Evolutionary conservation across 805 yeast species (phyloP).

Genomic region (Cyberlindnera bimundalis): DNA sequence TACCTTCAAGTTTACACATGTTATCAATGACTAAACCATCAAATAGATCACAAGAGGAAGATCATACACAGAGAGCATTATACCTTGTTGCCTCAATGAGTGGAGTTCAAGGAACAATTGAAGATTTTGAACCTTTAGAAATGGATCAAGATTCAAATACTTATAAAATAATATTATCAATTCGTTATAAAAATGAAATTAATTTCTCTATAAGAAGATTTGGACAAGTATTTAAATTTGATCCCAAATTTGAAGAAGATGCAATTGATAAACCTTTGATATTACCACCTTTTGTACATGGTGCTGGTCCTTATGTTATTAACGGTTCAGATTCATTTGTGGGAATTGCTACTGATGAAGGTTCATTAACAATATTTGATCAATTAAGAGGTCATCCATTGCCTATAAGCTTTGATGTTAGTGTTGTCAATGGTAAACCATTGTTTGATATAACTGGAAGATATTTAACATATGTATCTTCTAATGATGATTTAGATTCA

Average conservation of each 20-base stretch:
- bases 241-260: slow-evolving; percentile 5
- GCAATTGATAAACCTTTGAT: slow-evolving; percentile 16
- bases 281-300: slow-evolving; percentile 29
- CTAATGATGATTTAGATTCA: slow-evolving; percentile 1
- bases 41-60: background rate
- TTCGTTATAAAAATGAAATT: slow-evolving; percentile 12
- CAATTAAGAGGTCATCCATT: slow-evolving; percentile 17
- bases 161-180: slow-evolving; percentile 21
- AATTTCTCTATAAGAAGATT: slow-evolving; percentile 14
- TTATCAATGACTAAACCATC: slow-evolving; percentile 5
- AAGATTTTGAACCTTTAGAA: slow-evolving; percentile 26
- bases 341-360: slow-evolving; percentile 30
- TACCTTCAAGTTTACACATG: slow-evolving; percentile 24
- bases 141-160: slow-evolving; percentile 22
- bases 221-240: slow-evolving; percentile 21
- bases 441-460: slow-evolving; percentile 41
- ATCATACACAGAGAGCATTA: slow-evolving; percentile 12
- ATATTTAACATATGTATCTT: slow-evolving; percentile 37
- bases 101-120: slow-evolving; percentile 18
- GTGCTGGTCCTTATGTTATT: slow-evolving; percentile 23
- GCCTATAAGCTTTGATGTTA: slow-evolving; percentile 18
- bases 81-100: slow-evolving; percentile 28
- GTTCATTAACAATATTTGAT: slow-evolving; percentile 28
- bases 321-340: slow-evolving; percentile 22
- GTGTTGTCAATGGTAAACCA: slow-evolving; percentile 35